phyloP scores from a whole-genome alignment of 345 rosid genomes.

The Arabidopsis arenosa region DNA sequence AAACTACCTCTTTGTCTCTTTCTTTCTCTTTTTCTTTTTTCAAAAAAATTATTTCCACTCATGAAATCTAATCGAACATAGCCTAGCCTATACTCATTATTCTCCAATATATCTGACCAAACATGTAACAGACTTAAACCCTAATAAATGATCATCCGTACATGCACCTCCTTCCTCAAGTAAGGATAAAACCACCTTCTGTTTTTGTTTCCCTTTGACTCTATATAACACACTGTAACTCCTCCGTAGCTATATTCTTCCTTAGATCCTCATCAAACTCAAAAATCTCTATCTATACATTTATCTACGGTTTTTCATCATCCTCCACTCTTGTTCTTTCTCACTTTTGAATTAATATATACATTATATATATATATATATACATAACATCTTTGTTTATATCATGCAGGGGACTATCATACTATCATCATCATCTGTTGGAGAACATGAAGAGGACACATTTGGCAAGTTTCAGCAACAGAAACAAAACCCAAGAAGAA shows the following conservation, averaged over 20 bases:
- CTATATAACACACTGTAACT: slow-evolving; percentile 31
- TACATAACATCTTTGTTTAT: slow-evolving; percentile 11
- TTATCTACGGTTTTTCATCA: slow-evolving; percentile 28
- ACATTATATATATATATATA: background rate
- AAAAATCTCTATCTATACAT: slow-evolving; percentile 9
- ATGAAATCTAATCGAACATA: slow-evolving; percentile 35
- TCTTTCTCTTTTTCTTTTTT: slow-evolving; percentile 14
- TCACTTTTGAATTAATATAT: background rate
- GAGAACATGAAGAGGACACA: slow-evolving; percentile 43
- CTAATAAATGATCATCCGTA: slow-evolving; percentile 45
- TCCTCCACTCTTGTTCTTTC: slow-evolving; percentile 7
- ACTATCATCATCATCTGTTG: background rate
- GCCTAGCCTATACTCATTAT: slow-evolving; percentile 39
- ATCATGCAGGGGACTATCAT: slow-evolving; percentile 18
- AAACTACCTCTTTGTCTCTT: slow-evolving; percentile 44
- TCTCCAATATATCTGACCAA: slow-evolving; percentile 47
- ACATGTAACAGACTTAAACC: slow-evolving; percentile 48
- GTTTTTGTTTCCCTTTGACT: slow-evolving; percentile 28
- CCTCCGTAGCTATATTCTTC: slow-evolving; percentile 27
- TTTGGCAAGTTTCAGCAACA: slow-evolving; percentile 36
- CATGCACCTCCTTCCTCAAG: slow-evolving; percentile 27
- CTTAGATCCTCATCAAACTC: slow-evolving; percentile 24
- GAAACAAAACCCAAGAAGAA: slow-evolving; percentile 21
- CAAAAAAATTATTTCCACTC: slow-evolving; percentile 5
- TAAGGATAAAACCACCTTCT: slow-evolving; percentile 37